Percentiles rank a stretch among this genome's conserved stretches.
Conservation (phyloP, 768 basidiomycete species). For the Lactarius sanguifluus region DNA sequence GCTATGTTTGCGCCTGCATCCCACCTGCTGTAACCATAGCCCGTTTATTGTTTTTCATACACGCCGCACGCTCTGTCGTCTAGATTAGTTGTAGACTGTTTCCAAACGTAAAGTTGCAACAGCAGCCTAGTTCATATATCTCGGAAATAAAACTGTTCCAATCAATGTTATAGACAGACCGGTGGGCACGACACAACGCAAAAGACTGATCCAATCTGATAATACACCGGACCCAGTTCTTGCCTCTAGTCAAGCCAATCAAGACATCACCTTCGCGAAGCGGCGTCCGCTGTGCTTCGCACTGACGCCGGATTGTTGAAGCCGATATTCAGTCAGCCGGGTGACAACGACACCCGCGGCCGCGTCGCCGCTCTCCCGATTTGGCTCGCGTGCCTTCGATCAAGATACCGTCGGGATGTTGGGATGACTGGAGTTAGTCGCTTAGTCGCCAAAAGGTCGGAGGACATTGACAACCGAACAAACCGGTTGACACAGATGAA, state of each 20-base stretch:
- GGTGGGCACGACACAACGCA: not conserved
- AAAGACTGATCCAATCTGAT: not conserved
- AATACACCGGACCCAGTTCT: not conserved
- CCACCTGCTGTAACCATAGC: slow-evolving; percentile 26
- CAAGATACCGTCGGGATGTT: slow-evolving; percentile 30
- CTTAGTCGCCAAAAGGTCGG: not conserved
- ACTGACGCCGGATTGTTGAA: not conserved
- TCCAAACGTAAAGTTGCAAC: slow-evolving; percentile 11
- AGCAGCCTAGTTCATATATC: slow-evolving; percentile 11
- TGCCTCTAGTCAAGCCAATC: not conserved
- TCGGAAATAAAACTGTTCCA: slow-evolving; percentile 13
- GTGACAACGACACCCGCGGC: slow-evolving; percentile 33
- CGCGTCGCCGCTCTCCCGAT: slow-evolving; percentile 34
- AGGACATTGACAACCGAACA: not conserved
- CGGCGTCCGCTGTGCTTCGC: not conserved
- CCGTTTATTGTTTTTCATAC: slow-evolving; percentile 23
- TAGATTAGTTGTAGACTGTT: slow-evolving; percentile 18
- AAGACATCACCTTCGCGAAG: not conserved
- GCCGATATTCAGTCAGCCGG: not conserved
- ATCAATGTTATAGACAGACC: slow-evolving; percentile 1
- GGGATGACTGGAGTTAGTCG: not conserved
- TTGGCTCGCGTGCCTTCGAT: slow-evolving; percentile 42
- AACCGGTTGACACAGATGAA: not conserved
- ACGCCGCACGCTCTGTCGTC: slow-evolving; percentile 18
- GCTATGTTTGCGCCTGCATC: slow-evolving; percentile 10